Conservation (phyloP, 495 filamentous ascomycete species). For the Xylaria grammica region DNA sequence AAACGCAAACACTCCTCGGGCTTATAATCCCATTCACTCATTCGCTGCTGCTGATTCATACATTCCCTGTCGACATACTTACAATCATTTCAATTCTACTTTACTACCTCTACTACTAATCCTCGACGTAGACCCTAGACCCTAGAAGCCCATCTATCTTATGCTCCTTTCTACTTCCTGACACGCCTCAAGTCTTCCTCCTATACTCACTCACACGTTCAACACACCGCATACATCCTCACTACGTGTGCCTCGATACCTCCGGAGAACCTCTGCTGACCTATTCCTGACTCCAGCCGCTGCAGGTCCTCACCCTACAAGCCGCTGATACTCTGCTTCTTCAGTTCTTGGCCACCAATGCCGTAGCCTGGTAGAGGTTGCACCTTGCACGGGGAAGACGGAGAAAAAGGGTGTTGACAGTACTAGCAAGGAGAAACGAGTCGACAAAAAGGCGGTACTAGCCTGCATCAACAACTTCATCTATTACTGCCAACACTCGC, state of each 20-base stretch:
- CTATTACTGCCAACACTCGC: conserved; percentile 4
- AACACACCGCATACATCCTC: conserved; percentile 17
- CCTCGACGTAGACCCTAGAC: conserved; percentile 1
- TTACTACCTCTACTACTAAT: not conserved
- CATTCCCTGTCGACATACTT: conserved; percentile 14
- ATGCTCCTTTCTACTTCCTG: conserved; percentile 10
- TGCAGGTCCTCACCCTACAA: conserved; percentile 17
- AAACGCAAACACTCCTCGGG: conserved; percentile 10
- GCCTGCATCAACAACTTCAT: conserved; percentile 2
- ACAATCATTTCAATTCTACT: conserved; percentile 18
- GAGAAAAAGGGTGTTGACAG: not conserved
- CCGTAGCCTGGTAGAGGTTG: conserved; percentile 22
- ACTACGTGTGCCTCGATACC: conserved; percentile 9
- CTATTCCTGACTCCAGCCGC: conserved; percentile 16
- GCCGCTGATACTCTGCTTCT: conserved; percentile 10
- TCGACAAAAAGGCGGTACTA: not conserved
- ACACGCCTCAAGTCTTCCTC: conserved; percentile 4
- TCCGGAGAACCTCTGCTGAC: conserved; percentile 11
- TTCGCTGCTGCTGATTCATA: conserved; percentile 23
- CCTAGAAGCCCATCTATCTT: not conserved
- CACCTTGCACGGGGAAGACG: conserved; percentile 25
- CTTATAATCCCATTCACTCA: conserved; percentile 10
- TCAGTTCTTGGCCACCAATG: conserved; percentile 19
- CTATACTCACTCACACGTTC: not conserved
- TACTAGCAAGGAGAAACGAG: not conserved